Evolutionary conservation across 148 eudicot species (phyloP), one percentile per base, ranked within the genome.

Genomic region (Spergularia bocconei): DNA sequence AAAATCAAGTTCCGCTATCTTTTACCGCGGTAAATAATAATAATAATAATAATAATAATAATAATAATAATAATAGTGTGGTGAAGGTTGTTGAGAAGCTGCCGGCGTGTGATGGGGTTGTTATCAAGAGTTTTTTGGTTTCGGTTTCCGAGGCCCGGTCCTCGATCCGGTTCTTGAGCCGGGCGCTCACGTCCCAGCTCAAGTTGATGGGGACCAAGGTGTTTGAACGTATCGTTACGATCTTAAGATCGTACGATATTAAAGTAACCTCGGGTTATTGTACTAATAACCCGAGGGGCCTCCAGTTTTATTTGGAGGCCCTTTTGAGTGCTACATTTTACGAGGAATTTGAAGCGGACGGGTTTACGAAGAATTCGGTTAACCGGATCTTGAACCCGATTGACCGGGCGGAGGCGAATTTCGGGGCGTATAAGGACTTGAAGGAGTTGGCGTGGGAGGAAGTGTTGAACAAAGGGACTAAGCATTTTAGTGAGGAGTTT

Each of bases 401-500:
- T 11, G 84, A 87, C 0, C 80, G 87, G 0, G 91, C 93, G 53
- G 85, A 88, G 39, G 38, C 81, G n/a, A 91, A 90, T 67, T 87
- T 84, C 73, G 75, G 73, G 2, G 84, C 86, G 63, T 89, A 76
- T 33, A 68, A 47, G 1, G 59, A 70, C 0, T 65, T 95, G 25
- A 78, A 80, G 53, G 83, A 82, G 58, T 56, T 95, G 52, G 84
- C 86, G 2, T 95, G 98, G 99, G 98, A 95, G 15, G 97, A 92
- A 33, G 99, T 95, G 11, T 62, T 95, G 56, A 89, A 61, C 38
- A 95, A 90, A 70, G 99, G 99, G 41, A 95, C 99, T 0, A 84
- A 75, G 70, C 94, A 90, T 82, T 95, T 90, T 60, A 88, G 94
- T 56, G 99, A 95, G 60, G 97, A 90, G 16, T 95, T 95, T 59